Percentiles rank a stretch among this genome's conserved stretches.
These are phyloP conservation scores for Epichloe glyceriae DNA, from an alignment of 2,329 filamentous ascomycete species.

Conservation along the genomic window DNA sequence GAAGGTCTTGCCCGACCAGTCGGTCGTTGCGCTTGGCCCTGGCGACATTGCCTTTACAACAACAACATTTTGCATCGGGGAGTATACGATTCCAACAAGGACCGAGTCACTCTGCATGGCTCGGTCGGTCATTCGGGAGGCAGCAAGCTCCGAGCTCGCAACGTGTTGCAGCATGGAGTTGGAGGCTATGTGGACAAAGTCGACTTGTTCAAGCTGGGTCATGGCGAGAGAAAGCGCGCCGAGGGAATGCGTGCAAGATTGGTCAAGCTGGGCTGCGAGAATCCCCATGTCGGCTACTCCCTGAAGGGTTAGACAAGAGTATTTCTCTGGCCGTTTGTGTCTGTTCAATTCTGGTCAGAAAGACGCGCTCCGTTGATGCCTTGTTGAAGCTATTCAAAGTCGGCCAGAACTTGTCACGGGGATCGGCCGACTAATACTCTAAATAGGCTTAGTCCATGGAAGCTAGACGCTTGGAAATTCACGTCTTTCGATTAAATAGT, in stretches of 20 bases:
- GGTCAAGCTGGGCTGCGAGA: slow-evolving; percentile 46
- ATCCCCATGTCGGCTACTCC: slow-evolving; percentile 51
- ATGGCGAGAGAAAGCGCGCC: slow-evolving; percentile 34
- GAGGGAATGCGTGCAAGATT: slow-evolving; percentile 51
- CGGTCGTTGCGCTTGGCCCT: slow-evolving; percentile 51
- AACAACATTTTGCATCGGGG: slow-evolving; percentile 77
- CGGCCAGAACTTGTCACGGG: no score
- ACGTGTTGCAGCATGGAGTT: slow-evolving; percentile 64
- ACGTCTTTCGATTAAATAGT: no score
- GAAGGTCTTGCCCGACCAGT: slow-evolving; percentile 45
- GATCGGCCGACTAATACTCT: no score
- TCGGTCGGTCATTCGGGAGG: slow-evolving; percentile 51
- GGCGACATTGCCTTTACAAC: slow-evolving; percentile 77
- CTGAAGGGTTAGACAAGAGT: slow-evolving; percentile 33
- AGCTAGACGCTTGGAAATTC: no score
- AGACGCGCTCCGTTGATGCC: no score
- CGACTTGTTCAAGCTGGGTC: slow-evolving; percentile 37
- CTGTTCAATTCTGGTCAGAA: no score
- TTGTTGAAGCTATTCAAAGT: no score
- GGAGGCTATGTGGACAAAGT: slow-evolving; percentile 50
- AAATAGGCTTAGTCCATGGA: no score
- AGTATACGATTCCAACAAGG: slow-evolving; percentile 43
- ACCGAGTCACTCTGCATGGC: slow-evolving; percentile 61
- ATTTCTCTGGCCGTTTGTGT: no score
- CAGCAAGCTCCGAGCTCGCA: slow-evolving; percentile 46